Percentiles rank a stretch among this genome's conserved stretches.
phyloP scores from a whole-genome alignment of 1,284 basidiomycete genomes.

The Ceratorhiza oryzae-sativae region DNA sequence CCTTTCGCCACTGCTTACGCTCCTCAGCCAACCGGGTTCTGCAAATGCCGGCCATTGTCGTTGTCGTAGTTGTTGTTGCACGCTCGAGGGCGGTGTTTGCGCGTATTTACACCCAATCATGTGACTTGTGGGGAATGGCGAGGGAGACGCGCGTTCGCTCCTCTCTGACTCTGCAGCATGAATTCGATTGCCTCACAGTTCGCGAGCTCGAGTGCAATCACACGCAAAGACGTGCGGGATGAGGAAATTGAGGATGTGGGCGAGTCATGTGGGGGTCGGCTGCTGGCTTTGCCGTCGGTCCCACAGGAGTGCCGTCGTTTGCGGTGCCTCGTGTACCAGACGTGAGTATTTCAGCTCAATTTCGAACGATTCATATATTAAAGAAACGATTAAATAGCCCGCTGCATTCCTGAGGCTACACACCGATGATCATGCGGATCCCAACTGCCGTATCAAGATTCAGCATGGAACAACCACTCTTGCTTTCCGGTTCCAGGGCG shows the following conservation, averaged over 20 bases:
- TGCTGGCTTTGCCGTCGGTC: slow-evolving; percentile 71
- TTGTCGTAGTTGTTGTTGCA: slow-evolving; percentile 3
- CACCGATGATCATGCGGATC: slow-evolving; percentile 93
- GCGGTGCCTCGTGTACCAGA: slow-evolving; percentile 73
- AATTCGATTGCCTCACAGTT: slow-evolving; percentile 76
- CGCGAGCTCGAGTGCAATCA: slow-evolving; percentile 63
- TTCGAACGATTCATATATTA: neutral
- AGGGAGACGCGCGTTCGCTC: slow-evolving; percentile 38
- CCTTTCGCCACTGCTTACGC: slow-evolving; percentile 98
- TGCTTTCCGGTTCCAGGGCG: slow-evolving; percentile 96
- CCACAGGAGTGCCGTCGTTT: slow-evolving; percentile 73
- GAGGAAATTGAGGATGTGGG: slow-evolving; percentile 67
- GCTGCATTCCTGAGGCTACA: slow-evolving; percentile 85
- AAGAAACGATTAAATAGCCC: slow-evolving; percentile 62
- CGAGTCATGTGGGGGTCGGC: slow-evolving; percentile 79
- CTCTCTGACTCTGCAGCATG: slow-evolving; percentile 60
- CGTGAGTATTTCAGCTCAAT: slow-evolving; percentile 57
- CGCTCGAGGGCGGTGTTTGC: neutral
- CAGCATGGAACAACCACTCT: slow-evolving; percentile 98
- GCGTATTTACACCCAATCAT: slow-evolving; percentile 21
- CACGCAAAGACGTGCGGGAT: slow-evolving; percentile 56
- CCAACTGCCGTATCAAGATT: slow-evolving; percentile 95
- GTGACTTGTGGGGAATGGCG: slow-evolving; percentile 27
- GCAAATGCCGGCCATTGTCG: slow-evolving; percentile 78
- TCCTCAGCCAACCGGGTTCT: slow-evolving; percentile 91